phyloP scores from a whole-genome alignment of 805 yeast genomes.

The Metschnikowia continentalis region DNA sequence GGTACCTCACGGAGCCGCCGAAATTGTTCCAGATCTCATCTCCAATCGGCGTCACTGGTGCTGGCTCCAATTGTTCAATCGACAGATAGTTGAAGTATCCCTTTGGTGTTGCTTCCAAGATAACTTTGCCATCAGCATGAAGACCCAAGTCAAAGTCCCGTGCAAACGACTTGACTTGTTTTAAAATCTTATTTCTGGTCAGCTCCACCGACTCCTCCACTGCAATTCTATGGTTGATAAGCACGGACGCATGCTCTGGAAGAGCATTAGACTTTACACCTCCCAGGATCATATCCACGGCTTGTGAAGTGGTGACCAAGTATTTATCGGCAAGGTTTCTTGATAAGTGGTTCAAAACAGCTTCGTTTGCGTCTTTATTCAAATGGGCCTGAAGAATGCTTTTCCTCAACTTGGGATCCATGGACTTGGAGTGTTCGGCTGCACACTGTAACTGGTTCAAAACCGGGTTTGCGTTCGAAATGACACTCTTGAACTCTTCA shows the following conservation, averaged over 20 bases:
- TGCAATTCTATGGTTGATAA: constrained; percentile 45
- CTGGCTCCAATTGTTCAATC: constrained; percentile 33
- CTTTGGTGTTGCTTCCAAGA: constrained; percentile 21
- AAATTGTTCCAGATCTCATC: constrained; percentile 47
- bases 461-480: constrained; percentile 43
- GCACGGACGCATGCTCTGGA: constrained; percentile 44
- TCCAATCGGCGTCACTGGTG: constrained; percentile 42
- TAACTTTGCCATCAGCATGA: constrained; percentile 22
- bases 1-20: constrained; percentile 59
- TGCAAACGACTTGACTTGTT: constrained; percentile 31
- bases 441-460: constrained; percentile 41
- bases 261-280: constrained; percentile 50
- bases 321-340: constrained; percentile 27
- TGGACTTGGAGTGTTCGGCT: constrained; percentile 39
- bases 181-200: constrained; percentile 30
- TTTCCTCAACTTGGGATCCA: constrained; percentile 30
- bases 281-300: constrained; percentile 44
- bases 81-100: constrained; percentile 27
- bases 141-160: constrained; percentile 35
- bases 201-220: constrained; percentile 28
- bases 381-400: constrained; percentile 37
- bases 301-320: constrained; percentile 45
- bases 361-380: constrained; percentile 33
- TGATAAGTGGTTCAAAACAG: constrained; percentile 32
- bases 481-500: constrained; percentile 30